Percentiles rank a stretch among this genome's conserved stretches.
These are phyloP conservation scores for Lepidium africanum DNA, from an alignment of 345 rosid genomes.

Conservation along the genomic window DNA sequence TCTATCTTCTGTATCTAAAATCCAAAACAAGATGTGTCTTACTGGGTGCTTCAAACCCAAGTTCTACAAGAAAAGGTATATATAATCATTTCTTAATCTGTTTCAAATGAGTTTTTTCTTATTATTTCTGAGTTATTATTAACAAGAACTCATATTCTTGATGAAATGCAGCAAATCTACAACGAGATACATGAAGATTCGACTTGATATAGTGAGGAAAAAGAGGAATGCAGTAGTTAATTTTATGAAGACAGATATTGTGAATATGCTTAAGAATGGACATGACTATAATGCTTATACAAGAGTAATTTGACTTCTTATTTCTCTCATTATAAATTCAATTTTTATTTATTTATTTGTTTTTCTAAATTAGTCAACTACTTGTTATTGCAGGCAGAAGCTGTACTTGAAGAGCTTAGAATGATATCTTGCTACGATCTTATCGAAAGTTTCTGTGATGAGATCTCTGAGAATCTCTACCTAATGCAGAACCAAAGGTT, in stretches of 20 bases:
- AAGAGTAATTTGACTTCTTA: constrained; percentile 40
- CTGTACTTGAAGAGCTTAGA: constrained; percentile 54
- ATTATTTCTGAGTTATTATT: neutral
- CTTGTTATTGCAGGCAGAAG: constrained; percentile 50
- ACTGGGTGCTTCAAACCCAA: constrained; percentile 24
- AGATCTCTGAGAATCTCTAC: constrained; percentile 40
- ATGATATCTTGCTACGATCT: constrained; percentile 46
- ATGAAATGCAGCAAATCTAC: constrained; percentile 47
- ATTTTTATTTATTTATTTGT: too few species aligned
- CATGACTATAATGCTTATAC: constrained; percentile 58
- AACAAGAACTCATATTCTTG: neutral
- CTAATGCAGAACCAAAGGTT: constrained; percentile 60
- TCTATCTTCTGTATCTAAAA: neutral
- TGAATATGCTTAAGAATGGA: constrained; percentile 53
- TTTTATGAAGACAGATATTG: constrained; percentile 57
- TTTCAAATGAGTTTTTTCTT: neutral
- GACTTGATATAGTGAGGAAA: constrained; percentile 51
- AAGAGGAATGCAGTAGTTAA: constrained; percentile 48
- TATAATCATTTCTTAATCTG: neutral
- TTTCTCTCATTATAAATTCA: too few species aligned
- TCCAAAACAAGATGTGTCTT: constrained; percentile 10
- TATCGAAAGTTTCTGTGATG: constrained; percentile 42
- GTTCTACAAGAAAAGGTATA: constrained; percentile 27
- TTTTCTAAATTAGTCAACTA: neutral
- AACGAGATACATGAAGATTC: constrained; percentile 41